These are phyloP conservation scores for Detonula confervacea DNA, from an alignment of 352 stramenopile species.

Conservation along the genomic window DNA sequence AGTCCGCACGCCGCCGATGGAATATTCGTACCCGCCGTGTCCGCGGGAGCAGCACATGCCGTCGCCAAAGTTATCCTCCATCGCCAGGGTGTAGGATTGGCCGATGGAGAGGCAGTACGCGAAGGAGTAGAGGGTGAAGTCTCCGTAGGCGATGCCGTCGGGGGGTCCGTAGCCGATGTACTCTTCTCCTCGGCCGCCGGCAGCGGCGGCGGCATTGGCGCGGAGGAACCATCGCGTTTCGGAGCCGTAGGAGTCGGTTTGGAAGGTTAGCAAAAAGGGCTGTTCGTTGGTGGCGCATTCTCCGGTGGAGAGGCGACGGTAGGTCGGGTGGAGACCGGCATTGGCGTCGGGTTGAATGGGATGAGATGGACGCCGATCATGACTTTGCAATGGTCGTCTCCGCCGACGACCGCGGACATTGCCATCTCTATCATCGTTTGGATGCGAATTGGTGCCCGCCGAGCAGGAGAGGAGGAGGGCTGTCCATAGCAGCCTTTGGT, in stretches of 20 bases:
- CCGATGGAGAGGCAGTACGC: slow-evolving; percentile 45
- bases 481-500: slow-evolving; percentile 3
- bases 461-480: not conserved
- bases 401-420: not conserved
- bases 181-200: not conserved
- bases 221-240: slow-evolving; percentile 55
- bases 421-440: not conserved
- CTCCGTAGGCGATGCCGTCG: slow-evolving; percentile 36
- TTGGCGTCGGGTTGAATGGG: not conserved
- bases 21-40: slow-evolving; percentile 52
- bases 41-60: slow-evolving; percentile 52
- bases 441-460: too few species aligned
- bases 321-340: not conserved
- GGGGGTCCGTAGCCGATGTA: slow-evolving; percentile 40
- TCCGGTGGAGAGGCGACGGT: slow-evolving; percentile 11
- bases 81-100: slow-evolving; percentile 28
- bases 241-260: slow-evolving; percentile 53
- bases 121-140: slow-evolving; percentile 48
- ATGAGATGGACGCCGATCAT: not conserved
- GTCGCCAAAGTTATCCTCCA: slow-evolving; percentile 65
- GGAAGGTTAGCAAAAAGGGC: slow-evolving; percentile 43
- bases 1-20: slow-evolving; percentile 10
- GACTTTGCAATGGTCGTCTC: not conserved
- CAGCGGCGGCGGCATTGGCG: not conserved
- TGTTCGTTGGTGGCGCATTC: slow-evolving; percentile 27